phyloP scores from a whole-genome alignment of 1,139 yeast genomes.

The Candida labiduridarum region DNA sequence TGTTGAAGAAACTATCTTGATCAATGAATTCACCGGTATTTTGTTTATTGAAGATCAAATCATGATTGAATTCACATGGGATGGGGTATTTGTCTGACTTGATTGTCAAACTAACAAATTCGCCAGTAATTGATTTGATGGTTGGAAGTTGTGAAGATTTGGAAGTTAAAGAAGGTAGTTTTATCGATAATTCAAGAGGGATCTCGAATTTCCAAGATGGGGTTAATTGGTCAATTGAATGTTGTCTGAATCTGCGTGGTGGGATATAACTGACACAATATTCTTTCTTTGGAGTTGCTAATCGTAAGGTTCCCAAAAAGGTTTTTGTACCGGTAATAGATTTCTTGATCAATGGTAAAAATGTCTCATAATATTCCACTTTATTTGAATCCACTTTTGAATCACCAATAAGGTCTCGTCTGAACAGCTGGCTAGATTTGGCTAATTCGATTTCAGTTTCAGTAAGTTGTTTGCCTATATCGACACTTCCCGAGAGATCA shows the following conservation, averaged over 20 bases:
- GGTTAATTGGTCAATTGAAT: slow-evolving; percentile 15
- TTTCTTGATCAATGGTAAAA: slow-evolving; percentile 19
- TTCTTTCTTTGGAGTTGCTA: slow-evolving; percentile 31
- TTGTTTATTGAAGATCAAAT: slow-evolving; percentile 32
- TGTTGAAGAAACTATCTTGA: slow-evolving; percentile 27
- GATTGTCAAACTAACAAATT: slow-evolving; percentile 37
- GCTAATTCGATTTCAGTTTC: slow-evolving; percentile 22
- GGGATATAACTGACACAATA: slow-evolving; percentile 35
- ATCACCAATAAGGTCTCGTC: slow-evolving; percentile 14
- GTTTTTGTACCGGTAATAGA: slow-evolving; percentile 18
- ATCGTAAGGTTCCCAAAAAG: slow-evolving; percentile 22
- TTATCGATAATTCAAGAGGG: slow-evolving; percentile 27
- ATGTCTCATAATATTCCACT: slow-evolving; percentile 17
- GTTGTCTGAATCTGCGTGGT: too few species aligned
- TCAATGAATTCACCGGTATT: slow-evolving; percentile 18
- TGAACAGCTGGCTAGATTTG: slow-evolving; percentile 24
- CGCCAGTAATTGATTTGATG: slow-evolving; percentile 31
- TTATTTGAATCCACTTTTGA: slow-evolving; percentile 13
- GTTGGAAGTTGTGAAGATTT: slow-evolving; percentile 24
- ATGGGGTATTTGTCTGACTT: slow-evolving; percentile 33
- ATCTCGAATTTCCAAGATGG: slow-evolving; percentile 30
- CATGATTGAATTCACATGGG: slow-evolving; percentile 46
- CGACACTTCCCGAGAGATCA: slow-evolving; percentile 17
- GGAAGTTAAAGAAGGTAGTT: slow-evolving; percentile 9
- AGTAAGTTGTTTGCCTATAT: slow-evolving; percentile 18